Percentiles rank a stretch among this genome's conserved stretches.
Conservation (phyloP, 495 filamentous ascomycete genomes). For the Aspergillus kassunensis region DNA sequence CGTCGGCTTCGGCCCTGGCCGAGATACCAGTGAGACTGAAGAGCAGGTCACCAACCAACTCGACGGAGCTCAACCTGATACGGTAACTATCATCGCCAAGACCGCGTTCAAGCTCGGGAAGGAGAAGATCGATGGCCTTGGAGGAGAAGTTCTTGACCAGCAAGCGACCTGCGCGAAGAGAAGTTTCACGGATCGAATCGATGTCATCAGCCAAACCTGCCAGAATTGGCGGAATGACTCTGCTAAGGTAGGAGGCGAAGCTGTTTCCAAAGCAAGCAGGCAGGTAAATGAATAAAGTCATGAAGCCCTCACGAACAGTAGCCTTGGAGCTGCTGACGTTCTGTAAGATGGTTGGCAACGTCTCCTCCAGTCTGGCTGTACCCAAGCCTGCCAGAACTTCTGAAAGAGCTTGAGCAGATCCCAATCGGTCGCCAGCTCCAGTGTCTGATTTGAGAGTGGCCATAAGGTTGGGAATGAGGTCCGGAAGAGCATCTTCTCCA, state of each 20-base stretch:
- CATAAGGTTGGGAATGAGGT: constrained; percentile 97
- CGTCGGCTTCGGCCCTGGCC: constrained; percentile 74
- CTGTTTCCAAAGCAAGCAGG: constrained; percentile 98
- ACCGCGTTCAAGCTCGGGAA: constrained; percentile 93
- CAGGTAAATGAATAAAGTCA: constrained; percentile 98
- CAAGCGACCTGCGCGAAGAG: constrained; percentile 84
- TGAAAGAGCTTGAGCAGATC: constrained; percentile 93
- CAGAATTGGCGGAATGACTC: constrained; percentile 94
- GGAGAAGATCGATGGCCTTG: constrained; percentile 84
- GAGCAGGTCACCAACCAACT: constrained; percentile 91
- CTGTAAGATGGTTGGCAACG: constrained; percentile 90
- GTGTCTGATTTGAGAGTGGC: constrained; percentile 94
- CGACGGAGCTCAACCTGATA: constrained; percentile 95
- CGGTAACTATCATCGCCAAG: constrained; percentile 93
- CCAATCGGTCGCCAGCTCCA: constrained; percentile 89
- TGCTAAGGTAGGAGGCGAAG: constrained; percentile 91
- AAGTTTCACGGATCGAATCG: constrained; percentile 91
- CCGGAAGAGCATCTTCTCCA: constrained; percentile 92
- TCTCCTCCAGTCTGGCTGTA: constrained; percentile 89
- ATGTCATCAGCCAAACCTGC: constrained; percentile 92
- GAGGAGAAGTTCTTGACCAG: constrained; percentile 98
- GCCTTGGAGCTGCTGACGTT: constrained; percentile 91
- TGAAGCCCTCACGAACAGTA: constrained; percentile 92
- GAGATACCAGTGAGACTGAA: constrained; percentile 98
- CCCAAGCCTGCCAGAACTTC: constrained; percentile 95